phyloP scores from a whole-genome alignment of 1,139 yeast species.

The Zygoascus sp. region DNA sequence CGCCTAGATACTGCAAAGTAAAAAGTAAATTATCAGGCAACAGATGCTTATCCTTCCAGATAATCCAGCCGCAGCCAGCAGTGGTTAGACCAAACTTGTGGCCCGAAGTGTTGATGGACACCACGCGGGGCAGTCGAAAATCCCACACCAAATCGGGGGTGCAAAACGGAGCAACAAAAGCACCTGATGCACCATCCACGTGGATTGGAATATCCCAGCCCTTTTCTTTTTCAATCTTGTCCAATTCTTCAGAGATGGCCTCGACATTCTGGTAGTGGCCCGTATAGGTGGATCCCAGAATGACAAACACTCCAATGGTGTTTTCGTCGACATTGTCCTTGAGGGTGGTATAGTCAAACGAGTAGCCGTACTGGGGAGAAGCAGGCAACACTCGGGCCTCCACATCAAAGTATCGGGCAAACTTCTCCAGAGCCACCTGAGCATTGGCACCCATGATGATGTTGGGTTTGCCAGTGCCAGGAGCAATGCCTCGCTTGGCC shows the following conservation, averaged over 20 bases:
- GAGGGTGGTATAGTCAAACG: conserved; percentile 57
- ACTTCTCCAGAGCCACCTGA: conserved; percentile 90
- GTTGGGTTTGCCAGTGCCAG: conserved; percentile 53
- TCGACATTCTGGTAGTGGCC: conserved; percentile 85
- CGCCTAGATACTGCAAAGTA: conserved; percentile 80
- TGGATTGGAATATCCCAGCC: conserved; percentile 76
- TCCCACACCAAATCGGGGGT: conserved; percentile 81
- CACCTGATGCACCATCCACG: conserved; percentile 94
- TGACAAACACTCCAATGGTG: conserved; percentile 87
- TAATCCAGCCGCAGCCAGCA: conserved; percentile 90
- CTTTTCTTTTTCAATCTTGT: conserved; percentile 61
- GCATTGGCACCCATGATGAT: conserved; percentile 93
- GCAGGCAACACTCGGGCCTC: conserved; percentile 76
- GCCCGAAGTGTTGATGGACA: conserved; percentile 86
- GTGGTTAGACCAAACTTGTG: conserved; percentile 89
- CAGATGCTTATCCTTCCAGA: conserved; percentile 64
- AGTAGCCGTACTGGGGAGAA: conserved; percentile 53
- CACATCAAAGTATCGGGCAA: conserved; percentile 90
- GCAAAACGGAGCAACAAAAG: conserved; percentile 77
- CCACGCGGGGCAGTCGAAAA: conserved; percentile 69
- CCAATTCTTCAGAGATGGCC: conserved; percentile 55
- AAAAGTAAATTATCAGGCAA: conserved; percentile 72
- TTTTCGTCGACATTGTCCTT: conserved; percentile 74
- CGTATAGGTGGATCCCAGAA: conserved; percentile 87
- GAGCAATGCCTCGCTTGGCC: conserved; percentile 52